Evolutionary conservation across 1,284 basidiomycete species (phyloP), one percentile per base, ranked within the genome.

Genomic region (Ceratobasidium sp.): DNA sequence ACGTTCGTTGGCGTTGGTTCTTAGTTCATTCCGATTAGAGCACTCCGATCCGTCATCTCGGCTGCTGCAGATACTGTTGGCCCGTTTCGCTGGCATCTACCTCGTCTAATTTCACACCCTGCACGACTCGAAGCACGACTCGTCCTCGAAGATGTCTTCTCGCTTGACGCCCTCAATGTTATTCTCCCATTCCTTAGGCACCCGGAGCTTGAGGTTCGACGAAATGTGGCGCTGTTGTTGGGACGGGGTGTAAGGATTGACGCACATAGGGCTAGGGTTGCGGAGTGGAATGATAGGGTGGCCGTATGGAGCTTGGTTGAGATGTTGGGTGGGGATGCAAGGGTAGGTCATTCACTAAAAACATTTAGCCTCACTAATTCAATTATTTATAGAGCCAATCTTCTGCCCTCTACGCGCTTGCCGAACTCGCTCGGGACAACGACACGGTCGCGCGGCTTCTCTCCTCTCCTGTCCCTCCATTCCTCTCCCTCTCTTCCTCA

Each of bases 41-140:
- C 62, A 0, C 73, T 75, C 9, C 61, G 62, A 28, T 23, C 62
- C 10, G 52, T 66, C 64, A 28, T 75, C 13, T 28, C 73, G 12
- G 73, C 73, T 4, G 71, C 71, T 20, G 71, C 71, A n/a, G 71
- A 75, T 13, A 65, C 71, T 2, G 61, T 75, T 26, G 61, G 71
- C 40, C 71, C 71, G 2, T 52, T 64, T n/a, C 52, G 71, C 10
- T 75, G 71, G 71, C 71, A 75, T 33, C 61, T 75, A 17, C 71
- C 42, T 20, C 71, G 71, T 1, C 44, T 64, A 10, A 46, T 62
- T 12, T 44, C 71, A 9, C 59, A 75, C 26, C 59, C 59, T 20
- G 71, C 61, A 1, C 61, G 71, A 28, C 20, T 54, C 38, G 71
- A 75, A 44, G 71, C 71, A 33, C 44, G 61, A 23, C 71, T 64